Evolutionary conservation across 306 rosid species (phyloP).

Genomic region (Astragalus glycyphyllos): DNA sequence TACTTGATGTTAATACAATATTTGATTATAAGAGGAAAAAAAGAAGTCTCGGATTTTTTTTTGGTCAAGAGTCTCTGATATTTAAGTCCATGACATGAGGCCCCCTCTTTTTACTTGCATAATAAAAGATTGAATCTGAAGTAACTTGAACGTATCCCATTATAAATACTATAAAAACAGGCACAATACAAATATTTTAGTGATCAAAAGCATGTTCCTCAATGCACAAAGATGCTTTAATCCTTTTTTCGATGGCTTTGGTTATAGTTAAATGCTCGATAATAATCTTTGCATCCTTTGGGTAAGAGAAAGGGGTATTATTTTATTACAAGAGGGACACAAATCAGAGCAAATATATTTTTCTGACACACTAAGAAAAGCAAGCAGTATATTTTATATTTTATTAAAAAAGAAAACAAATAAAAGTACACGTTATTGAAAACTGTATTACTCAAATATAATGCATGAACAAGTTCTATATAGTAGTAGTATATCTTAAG

Average conservation of each 20-base stretch:
- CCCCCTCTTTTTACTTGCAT: background rate
- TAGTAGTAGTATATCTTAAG: too few relatives aligned
- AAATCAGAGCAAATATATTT: slow-evolving; percentile 46
- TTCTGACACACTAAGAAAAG: slow-evolving; percentile 32
- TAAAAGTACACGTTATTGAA: slow-evolving; percentile 43
- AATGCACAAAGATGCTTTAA: slow-evolving; percentile 48
- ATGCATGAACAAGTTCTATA: slow-evolving; percentile 39
- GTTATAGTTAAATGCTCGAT: slow-evolving; percentile 40
- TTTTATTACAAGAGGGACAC: slow-evolving; percentile 45
- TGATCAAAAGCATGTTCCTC: slow-evolving; percentile 41
- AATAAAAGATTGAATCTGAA: slow-evolving; percentile 34
- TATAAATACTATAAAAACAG: background rate
- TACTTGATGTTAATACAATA: too few relatives aligned
- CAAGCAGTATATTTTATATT: slow-evolving; percentile 38
- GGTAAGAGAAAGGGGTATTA: slow-evolving; percentile 48
- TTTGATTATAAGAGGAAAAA: too few relatives aligned
- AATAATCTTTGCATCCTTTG: slow-evolving; percentile 38
- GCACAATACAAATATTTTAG: background rate
- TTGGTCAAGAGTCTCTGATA: too few relatives aligned
- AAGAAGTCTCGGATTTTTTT: too few relatives aligned
- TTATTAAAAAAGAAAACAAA: slow-evolving; percentile 29
- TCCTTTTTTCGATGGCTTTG: slow-evolving; percentile 44
- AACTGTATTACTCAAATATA: slow-evolving; percentile 31
- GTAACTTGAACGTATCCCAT: slow-evolving; percentile 9
- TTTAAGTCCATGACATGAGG: too few relatives aligned